Evolutionary conservation across 2,329 filamentous ascomycete species (phyloP), one percentile per base, ranked within the genome.

Genomic region (Trichoderma asperellum): DNA sequence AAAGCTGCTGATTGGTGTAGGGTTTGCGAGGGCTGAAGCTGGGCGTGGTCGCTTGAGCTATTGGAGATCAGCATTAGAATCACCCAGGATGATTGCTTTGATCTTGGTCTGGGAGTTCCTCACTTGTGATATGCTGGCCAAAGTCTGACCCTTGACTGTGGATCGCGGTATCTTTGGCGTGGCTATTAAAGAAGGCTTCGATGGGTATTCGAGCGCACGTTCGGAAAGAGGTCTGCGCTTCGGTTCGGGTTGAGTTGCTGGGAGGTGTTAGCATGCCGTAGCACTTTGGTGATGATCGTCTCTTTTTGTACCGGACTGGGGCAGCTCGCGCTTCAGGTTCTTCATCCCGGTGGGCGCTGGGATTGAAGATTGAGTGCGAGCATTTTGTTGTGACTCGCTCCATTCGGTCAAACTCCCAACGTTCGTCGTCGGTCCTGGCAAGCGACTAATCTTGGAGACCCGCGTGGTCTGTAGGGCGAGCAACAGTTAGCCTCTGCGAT

Each of bases 161-260:
- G 81, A 78, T 72, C 82, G 83, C 68, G 79, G 76, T 67, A 78
- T 82, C 61, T 79, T 77, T 43, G 80, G 81, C 68, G 82, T 80
- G 70, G 81, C 76, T 37, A 79, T 75, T 61, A 79, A 77, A 5
- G 82, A 76, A 56, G 79, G 77, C 70, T 78, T 82, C 24, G 61
- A 63, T 21, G 80, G 77, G 70, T 83, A 84, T 70, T 91, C 88
- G 71, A 78, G 84, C 37, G 84, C 87, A 72, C 83, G 82, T 68
- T 90, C 86, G 24, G 78, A 79, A 32, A 89, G 79, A 16, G 86
- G 87, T 74, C 88, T 88, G 68, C 89, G 83, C 78, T 91, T 91
- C 3, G 87, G 75, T 61, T 88, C 85, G 24, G 88, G 83, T 74
- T 87, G 83, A 27, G 80, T 73, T 63, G 83, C 87, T 89, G 72